Percentiles rank a stretch among this genome's conserved stretches.
These are phyloP conservation scores for Geranium incanum DNA, from an alignment of 441 rosid genomes.

Conservation along the genomic window DNA sequence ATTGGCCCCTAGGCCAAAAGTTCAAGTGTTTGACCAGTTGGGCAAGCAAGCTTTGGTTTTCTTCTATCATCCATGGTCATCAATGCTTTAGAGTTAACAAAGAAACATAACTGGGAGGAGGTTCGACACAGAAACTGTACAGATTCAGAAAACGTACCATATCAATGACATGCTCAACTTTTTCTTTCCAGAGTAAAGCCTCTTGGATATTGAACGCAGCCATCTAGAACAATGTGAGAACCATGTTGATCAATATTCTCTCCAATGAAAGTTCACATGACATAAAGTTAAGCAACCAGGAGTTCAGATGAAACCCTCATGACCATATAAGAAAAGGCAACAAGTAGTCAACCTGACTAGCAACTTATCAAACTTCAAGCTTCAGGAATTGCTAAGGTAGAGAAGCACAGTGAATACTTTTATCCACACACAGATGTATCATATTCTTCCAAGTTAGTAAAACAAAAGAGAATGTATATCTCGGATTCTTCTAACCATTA, in stretches of 20 bases:
- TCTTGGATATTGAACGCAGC: conserved; percentile 99
- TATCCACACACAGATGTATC: background rate
- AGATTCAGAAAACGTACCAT: conserved; percentile 43
- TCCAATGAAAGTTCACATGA: background rate
- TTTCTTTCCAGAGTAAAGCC: conserved; percentile 88
- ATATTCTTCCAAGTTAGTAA: background rate
- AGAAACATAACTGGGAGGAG: too few species aligned
- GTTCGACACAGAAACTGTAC: background rate
- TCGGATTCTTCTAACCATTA: background rate
- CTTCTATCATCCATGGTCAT: background rate
- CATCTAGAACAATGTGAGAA: conserved; percentile 50
- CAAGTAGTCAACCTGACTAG: background rate
- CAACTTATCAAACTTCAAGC: background rate
- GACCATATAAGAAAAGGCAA: background rate
- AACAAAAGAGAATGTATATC: background rate
- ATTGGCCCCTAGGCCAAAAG: too few species aligned
- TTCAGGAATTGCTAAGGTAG: background rate
- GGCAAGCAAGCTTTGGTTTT: too few species aligned
- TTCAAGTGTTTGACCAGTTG: too few species aligned
- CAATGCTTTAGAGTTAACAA: background rate
- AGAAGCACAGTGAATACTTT: background rate
- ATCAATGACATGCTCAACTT: conserved; percentile 81
- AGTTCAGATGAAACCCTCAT: conserved; percentile 2
- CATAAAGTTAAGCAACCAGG: conserved; percentile 1
- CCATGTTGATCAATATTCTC: background rate